phyloP scores from a whole-genome alignment of 2,329 filamentous ascomycete genomes.

The Fusarium denticulatum region DNA sequence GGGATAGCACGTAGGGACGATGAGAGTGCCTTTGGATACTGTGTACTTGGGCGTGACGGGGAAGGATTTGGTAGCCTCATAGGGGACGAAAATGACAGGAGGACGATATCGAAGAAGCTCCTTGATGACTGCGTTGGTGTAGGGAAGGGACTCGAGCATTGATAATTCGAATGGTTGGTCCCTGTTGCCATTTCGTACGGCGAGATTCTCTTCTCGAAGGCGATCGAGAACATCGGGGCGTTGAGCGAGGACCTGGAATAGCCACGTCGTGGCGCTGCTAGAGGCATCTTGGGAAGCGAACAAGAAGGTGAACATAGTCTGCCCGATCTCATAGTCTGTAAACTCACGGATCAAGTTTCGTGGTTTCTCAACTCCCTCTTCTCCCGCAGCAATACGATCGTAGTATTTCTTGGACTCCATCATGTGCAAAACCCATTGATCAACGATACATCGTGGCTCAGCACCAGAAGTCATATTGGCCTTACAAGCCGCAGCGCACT shows the following conservation, averaged over 20 bases:
- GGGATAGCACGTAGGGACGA: slow-evolving; percentile 62
- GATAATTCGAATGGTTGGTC: slow-evolving; percentile 52
- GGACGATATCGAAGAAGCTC: slow-evolving; percentile 62
- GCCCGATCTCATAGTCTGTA: slow-evolving; percentile 58
- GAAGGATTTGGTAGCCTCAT: slow-evolving; percentile 58
- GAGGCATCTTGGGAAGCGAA: slow-evolving; percentile 65
- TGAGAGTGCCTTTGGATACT: slow-evolving; percentile 59
- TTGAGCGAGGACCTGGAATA: slow-evolving; percentile 63
- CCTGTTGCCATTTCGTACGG: slow-evolving; percentile 54
- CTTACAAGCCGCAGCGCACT: slow-evolving; percentile 77
- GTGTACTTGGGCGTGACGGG: slow-evolving; percentile 59
- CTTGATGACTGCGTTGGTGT: slow-evolving; percentile 63
- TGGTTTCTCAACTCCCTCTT: slow-evolving; percentile 53
- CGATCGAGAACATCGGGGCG: slow-evolving; percentile 58
- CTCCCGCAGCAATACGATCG: slow-evolving; percentile 69
- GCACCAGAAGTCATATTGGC: slow-evolving; percentile 76
- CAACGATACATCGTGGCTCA: slow-evolving; percentile 76
- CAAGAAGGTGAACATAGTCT: slow-evolving; percentile 63
- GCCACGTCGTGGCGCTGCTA: slow-evolving; percentile 62
- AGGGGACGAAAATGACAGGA: slow-evolving; percentile 65
- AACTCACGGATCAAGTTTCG: slow-evolving; percentile 61
- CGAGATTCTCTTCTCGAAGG: slow-evolving; percentile 59
- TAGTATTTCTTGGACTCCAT: slow-evolving; percentile 75
- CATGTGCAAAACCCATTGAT: slow-evolving; percentile 80
- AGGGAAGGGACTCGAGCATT: slow-evolving; percentile 60